Conservation (phyloP, 1,284 basidiomycete species). For the Acaromyces ingoldii region DNA sequence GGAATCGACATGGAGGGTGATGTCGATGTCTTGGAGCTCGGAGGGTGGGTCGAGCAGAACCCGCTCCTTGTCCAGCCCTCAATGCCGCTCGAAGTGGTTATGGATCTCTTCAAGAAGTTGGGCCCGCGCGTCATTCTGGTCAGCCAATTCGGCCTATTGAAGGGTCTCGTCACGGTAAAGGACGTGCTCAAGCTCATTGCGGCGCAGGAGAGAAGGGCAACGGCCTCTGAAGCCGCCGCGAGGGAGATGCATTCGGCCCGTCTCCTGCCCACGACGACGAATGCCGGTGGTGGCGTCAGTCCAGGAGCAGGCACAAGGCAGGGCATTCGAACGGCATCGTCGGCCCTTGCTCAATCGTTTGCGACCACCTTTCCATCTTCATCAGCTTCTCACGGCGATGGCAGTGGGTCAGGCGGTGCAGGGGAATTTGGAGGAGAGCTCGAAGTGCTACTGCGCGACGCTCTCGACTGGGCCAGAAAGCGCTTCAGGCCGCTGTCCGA, state of each 20-base stretch:
- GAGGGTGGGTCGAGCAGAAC: slow-evolving; percentile 60
- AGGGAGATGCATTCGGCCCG: not conserved
- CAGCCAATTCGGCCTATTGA: slow-evolving; percentile 68
- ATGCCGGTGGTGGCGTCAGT: not conserved
- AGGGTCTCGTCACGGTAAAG: slow-evolving; percentile 88
- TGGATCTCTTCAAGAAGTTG: slow-evolving; percentile 63
- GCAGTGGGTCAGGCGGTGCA: not conserved
- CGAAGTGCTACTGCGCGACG: slow-evolving; percentile 5
- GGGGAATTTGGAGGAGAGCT: slow-evolving; percentile 7
- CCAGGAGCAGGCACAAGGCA: too few species aligned
- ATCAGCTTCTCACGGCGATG: not conserved
- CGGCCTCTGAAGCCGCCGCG: not conserved
- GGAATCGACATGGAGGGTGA: slow-evolving; percentile 33
- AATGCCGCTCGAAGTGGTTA: slow-evolving; percentile 88
- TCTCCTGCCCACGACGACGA: not conserved
- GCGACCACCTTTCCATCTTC: not conserved
- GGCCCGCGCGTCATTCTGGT: slow-evolving; percentile 85
- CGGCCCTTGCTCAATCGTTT: not conserved
- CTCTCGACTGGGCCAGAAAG: slow-evolving; percentile 1
- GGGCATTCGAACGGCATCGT: not conserved
- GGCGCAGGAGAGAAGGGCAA: slow-evolving; percentile 20
- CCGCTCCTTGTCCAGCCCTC: slow-evolving; percentile 88
- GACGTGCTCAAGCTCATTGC: slow-evolving; percentile 65
- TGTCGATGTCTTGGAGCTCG: slow-evolving; percentile 31
- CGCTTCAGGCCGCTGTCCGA: not conserved